These are phyloP conservation scores for Aspergillus ibericus DNA, from an alignment of 2,329 filamentous ascomycete genomes.

Conservation along the genomic window DNA sequence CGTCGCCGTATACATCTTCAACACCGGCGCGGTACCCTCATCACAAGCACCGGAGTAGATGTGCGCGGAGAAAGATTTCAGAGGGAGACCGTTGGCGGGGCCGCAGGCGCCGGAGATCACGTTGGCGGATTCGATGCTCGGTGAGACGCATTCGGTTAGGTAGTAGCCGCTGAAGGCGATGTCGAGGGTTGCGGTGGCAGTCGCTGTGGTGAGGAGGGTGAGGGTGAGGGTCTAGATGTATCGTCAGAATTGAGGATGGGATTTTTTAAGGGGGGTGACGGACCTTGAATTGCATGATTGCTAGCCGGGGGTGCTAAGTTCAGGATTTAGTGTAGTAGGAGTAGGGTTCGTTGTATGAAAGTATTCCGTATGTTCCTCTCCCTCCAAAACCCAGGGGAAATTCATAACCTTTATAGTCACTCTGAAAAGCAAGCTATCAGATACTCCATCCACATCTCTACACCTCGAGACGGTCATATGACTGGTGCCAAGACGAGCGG, in stretches of 20 bases:
- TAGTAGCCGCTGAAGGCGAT: constrained; percentile 4
- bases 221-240: background rate
- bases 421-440: background rate
- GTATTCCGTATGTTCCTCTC: background rate
- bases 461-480: too few relatives aligned
- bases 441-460: too few relatives aligned
- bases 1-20: background rate
- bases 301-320: too few relatives aligned
- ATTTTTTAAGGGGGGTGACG: background rate
- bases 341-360: background rate
- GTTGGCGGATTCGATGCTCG: constrained; percentile 1
- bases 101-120: constrained; percentile 1
- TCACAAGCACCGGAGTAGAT: constrained; percentile 3
- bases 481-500: background rate
- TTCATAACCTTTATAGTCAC: background rate
- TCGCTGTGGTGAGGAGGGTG: background rate
- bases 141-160: background rate
- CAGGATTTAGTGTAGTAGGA: background rate
- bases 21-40: background rate
- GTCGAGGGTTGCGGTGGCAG: background rate
- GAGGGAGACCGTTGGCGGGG: background rate
- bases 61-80: background rate
- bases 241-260: background rate
- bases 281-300: constrained; percentile 1
- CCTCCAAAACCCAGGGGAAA: too few relatives aligned